Conservation (phyloP, 2,329 filamentous ascomycete genomes). For the Monilinia fructigena region DNA sequence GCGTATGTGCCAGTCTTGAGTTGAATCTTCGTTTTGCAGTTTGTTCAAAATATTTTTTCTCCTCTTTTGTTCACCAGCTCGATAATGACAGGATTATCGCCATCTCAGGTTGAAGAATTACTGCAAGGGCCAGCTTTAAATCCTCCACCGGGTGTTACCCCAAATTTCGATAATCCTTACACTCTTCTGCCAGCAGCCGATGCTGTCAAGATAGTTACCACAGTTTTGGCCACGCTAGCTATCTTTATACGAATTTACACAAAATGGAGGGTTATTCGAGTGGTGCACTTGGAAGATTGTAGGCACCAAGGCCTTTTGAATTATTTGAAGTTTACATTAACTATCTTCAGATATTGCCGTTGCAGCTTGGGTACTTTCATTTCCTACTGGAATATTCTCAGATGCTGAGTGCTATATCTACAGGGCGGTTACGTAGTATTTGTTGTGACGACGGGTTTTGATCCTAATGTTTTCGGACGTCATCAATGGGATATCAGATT, state of each 20-base stretch:
- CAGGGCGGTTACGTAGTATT: constrained; percentile 5
- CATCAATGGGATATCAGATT: constrained; percentile 16
- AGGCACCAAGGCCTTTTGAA: not conserved
- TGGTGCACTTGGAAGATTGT: constrained; percentile 15
- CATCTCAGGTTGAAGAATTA: constrained; percentile 1
- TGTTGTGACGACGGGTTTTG: not conserved
- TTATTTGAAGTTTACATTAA: not conserved
- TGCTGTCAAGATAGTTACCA: not conserved
- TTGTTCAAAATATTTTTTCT: not conserved
- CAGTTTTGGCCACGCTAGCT: constrained; percentile 5
- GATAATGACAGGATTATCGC: constrained; percentile 3
- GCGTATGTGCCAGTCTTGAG: not conserved
- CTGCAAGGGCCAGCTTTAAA: constrained; percentile 13
- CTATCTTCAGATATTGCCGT: constrained; percentile 5
- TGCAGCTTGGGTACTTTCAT: not conserved
- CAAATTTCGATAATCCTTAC: constrained; percentile 6
- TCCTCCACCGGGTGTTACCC: not conserved
- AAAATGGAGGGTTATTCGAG: constrained; percentile 8
- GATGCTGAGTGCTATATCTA: not conserved
- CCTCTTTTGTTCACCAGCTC: not conserved
- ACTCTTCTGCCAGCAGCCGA: not conserved
- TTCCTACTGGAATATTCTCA: not conserved
- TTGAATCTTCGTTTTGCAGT: not conserved
- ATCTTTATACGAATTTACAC: constrained; percentile 9
- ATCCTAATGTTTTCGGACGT: constrained; percentile 4